Conservation (phyloP, 345 rosid genomes). For the Eutrema yunnanense region DNA sequence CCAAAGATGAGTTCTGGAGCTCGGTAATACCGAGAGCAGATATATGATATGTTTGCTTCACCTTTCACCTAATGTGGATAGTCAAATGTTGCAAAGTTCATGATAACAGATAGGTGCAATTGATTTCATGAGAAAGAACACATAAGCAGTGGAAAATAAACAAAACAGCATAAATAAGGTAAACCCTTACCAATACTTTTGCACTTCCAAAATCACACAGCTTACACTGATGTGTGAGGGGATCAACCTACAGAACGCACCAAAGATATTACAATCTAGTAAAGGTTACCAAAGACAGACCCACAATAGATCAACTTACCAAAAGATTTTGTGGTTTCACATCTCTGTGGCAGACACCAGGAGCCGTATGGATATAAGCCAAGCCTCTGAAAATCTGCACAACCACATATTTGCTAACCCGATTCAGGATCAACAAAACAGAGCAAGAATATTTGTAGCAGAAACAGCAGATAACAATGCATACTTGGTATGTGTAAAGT, state of each 20-base stretch:
- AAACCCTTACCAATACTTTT: slow-evolving; percentile 57
- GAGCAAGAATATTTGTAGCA: neutral
- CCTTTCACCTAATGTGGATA: slow-evolving; percentile 55
- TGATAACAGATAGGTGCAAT: neutral
- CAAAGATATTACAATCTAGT: slow-evolving; percentile 4
- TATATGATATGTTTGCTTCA: slow-evolving; percentile 73
- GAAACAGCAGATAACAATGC: neutral
- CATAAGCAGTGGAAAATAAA: neutral
- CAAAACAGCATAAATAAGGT: neutral
- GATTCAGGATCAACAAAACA: slow-evolving; percentile 3
- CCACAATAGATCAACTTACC: slow-evolving; percentile 38
- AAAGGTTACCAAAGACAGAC: neutral
- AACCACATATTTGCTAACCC: slow-evolving; percentile 6
- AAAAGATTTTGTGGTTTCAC: slow-evolving; percentile 91
- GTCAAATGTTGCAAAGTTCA: neutral
- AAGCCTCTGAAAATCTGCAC: slow-evolving; percentile 61
- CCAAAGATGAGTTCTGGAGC: slow-evolving; percentile 90
- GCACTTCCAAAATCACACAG: slow-evolving; percentile 88
- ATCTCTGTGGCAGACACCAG: slow-evolving; percentile 89
- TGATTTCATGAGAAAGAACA: neutral
- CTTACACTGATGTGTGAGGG: slow-evolving; percentile 77
- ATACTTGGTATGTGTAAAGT: slow-evolving; percentile 75
- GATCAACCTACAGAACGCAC: slow-evolving; percentile 54
- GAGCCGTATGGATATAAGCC: slow-evolving; percentile 66
- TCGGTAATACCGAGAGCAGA: slow-evolving; percentile 84